Evolutionary conservation across 768 basidiomycete genomes (phyloP), one percentile per base, ranked within the genome.

Genomic region (Punctularia strigosozonata): DNA sequence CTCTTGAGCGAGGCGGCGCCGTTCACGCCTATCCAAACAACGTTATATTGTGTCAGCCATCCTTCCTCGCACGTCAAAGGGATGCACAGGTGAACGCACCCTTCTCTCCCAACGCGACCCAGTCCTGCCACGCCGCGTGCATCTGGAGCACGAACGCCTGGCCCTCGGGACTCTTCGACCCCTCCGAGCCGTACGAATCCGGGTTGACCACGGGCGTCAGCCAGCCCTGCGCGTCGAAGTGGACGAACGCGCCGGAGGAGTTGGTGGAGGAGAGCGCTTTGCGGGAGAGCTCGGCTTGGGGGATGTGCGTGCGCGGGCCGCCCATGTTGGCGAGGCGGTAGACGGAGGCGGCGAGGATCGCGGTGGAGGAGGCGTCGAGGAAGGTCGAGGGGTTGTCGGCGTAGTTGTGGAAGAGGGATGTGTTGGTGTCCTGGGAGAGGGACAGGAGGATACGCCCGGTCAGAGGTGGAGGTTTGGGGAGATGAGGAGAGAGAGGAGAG

Each of bases 111-210:
- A 53, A 66, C 1, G 58, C 62, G 1, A 69, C 65, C 84, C 86
- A 89, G 46, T 88, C 87, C 31, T 67, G 61, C 67, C 77, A 84
- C 3, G 82, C 81, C 1, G 83, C 71, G 42, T 88, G 66, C 58
- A 90, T 66, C 50, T 77, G 66, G 4, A 91, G 55, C 8, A 83
- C 73, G 55, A 92, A 92, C 5, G 81, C 83, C 59, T 91, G 69
- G 0, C 68, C 77, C 55, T 92, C 89, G 2, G 88, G 72, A 43
- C 80, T 83, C 15, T 72, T 17, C 0, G 56, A 41, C 0, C 81
- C 79, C 43, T 70, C 40, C 2, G 44, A 7, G 0, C 62, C 59
- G 48, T 66, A 77, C 2, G 62, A 53, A 38, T 80, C 54, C 0
- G 89, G 88, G 50, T 91, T 64, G 3, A 84, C 83, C 13, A 89